These are phyloP conservation scores for Ophiostoma perfectum DNA, from an alignment of 2,329 filamentous ascomycete species.

Conservation along the genomic window DNA sequence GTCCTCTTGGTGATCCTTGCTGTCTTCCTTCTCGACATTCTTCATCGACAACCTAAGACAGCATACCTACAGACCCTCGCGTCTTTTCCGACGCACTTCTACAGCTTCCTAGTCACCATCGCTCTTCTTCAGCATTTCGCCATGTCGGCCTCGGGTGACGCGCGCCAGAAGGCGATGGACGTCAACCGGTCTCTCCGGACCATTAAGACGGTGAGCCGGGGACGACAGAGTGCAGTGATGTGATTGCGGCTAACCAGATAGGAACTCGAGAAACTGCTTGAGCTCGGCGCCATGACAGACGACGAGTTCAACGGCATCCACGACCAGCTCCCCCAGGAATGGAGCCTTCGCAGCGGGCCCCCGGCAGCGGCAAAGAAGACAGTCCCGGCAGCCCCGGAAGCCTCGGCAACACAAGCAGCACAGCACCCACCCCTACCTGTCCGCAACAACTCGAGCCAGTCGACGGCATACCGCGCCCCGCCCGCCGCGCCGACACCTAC, in stretches of 20 bases:
- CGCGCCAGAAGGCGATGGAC: slow-evolving; percentile 56
- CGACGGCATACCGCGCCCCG: slow-evolving; percentile 39
- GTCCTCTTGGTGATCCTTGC: neutral
- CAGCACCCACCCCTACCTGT: slow-evolving; percentile 32
- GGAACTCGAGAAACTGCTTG: slow-evolving; percentile 54
- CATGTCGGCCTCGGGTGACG: slow-evolving; percentile 19
- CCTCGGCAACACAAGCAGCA: neutral
- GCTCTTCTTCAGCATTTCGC: neutral
- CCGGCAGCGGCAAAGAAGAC: slow-evolving; percentile 27
- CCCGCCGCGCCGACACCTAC: slow-evolving; percentile 35
- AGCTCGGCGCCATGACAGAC: slow-evolving; percentile 72
- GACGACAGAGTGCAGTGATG: no score
- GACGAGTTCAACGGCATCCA: slow-evolving; percentile 70
- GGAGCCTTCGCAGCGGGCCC: slow-evolving; percentile 48
- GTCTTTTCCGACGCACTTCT: neutral
- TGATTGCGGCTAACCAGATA: neutral
- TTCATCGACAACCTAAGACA: neutral
- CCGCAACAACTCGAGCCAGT: slow-evolving; percentile 41
- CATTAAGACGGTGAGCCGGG: slow-evolving; percentile 66
- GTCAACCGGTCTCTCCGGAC: slow-evolving; percentile 80
- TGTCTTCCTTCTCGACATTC: neutral
- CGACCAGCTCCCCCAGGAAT: slow-evolving; percentile 67
- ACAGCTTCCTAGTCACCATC: neutral
- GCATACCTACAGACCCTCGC: neutral
- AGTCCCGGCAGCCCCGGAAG: neutral